These are phyloP conservation scores for Graphilbum fragrans DNA, from an alignment of 2,329 filamentous ascomycete species.

Conservation along the genomic window DNA sequence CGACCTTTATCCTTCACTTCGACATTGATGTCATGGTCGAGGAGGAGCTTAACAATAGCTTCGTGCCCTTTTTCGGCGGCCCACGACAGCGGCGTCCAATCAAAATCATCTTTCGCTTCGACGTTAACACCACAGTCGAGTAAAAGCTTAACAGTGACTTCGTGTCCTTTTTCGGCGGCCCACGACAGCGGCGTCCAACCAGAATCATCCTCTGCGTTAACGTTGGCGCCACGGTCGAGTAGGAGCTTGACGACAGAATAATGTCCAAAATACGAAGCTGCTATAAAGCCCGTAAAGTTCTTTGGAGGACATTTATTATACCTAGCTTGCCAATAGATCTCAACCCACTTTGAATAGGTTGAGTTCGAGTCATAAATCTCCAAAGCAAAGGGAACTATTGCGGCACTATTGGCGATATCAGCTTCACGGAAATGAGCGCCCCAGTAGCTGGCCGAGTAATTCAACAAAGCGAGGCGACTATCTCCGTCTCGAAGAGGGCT, in stretches of 20 bases:
- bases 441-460: slow-evolving; percentile 14
- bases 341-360: slow-evolving; percentile 4
- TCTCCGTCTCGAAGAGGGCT: neutral
- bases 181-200: neutral
- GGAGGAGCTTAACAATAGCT: neutral
- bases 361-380: slow-evolving; percentile 9
- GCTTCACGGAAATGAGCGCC: slow-evolving; percentile 11
- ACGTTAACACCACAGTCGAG: neutral
- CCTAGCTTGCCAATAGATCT: no score
- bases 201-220: neutral
- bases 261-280: slow-evolving; percentile 11
- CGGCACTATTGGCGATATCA: slow-evolving; percentile 3
- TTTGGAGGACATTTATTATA: no score
- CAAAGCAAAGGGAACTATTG: slow-evolving; percentile 4
- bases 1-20: neutral
- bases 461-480: slow-evolving; percentile 6
- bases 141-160: neutral
- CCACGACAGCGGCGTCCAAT: neutral
- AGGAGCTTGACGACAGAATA: slow-evolving; percentile 2
- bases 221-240: neutral
- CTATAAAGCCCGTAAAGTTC: slow-evolving; percentile 4
- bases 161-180: neutral
- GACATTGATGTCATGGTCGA: neutral
- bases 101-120: slow-evolving; percentile 3
- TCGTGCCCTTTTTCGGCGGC: neutral